Evolutionary conservation across 805 yeast genomes (phyloP).

Genomic region (Zygosaccharomyces lentus): DNA sequence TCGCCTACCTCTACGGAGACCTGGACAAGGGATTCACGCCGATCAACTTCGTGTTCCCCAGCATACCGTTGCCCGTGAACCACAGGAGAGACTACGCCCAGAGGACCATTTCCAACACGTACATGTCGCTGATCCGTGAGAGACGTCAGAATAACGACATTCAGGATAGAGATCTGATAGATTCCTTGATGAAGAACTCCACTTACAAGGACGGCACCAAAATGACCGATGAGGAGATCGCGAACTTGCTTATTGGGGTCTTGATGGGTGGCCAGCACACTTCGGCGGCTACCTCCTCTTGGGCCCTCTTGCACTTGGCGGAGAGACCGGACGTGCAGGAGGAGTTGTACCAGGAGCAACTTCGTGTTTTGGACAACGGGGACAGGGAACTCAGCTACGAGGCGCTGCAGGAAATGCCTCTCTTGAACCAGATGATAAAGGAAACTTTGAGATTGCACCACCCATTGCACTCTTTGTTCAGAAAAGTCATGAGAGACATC

Average conservation of each 20-base stretch:
- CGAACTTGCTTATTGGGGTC: slow-evolving; percentile 89
- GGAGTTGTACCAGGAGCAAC: slow-evolving; percentile 71
- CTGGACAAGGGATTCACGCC: slow-evolving; percentile 97
- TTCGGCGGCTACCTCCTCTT: slow-evolving; percentile 90
- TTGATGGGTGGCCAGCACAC: slow-evolving; percentile 99
- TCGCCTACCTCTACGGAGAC: slow-evolving; percentile 82
- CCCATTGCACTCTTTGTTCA: slow-evolving; percentile 93
- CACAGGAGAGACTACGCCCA: slow-evolving; percentile 86
- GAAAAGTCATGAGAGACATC: slow-evolving; percentile 77
- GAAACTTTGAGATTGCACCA: slow-evolving; percentile 94
- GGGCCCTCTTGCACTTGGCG: slow-evolving; percentile 89
- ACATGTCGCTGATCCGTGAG: slow-evolving; percentile 67
- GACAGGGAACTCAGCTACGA: slow-evolving; percentile 71
- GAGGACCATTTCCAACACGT: slow-evolving; percentile 69
- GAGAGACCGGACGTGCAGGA: slow-evolving; percentile 83
- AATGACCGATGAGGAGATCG: slow-evolving; percentile 94
- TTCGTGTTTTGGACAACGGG: slow-evolving; percentile 52
- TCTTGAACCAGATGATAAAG: slow-evolving; percentile 77
- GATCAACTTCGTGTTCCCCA: slow-evolving; percentile 89
- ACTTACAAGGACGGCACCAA: slow-evolving; percentile 89
- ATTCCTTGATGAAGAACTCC: slow-evolving; percentile 73
- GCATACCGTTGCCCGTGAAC: slow-evolving; percentile 84
- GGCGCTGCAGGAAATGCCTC: slow-evolving; percentile 72
- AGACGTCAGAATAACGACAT: slow-evolving; percentile 76
- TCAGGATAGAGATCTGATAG: slow-evolving; percentile 83